These are phyloP conservation scores for Penicillium arizonense DNA, from an alignment of 495 filamentous ascomycete genomes.

Conservation along the genomic window DNA sequence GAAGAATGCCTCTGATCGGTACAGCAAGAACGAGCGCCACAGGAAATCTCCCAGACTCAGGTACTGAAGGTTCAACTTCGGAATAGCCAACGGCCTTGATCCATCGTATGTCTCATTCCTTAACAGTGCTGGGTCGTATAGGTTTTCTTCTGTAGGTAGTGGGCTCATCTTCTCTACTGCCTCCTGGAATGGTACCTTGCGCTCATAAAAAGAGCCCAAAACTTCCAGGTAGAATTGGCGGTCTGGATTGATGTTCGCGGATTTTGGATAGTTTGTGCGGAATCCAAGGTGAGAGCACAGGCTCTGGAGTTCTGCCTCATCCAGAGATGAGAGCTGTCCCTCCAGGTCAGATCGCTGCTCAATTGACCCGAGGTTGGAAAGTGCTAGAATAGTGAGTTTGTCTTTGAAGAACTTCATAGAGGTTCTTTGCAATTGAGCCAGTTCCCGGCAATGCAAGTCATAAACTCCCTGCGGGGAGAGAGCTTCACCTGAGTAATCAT, in stretches of 20 bases:
- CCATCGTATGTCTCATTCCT: conserved; percentile 89
- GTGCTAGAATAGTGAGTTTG: conserved; percentile 83
- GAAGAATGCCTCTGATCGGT: conserved; percentile 91
- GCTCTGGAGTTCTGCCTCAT: conserved; percentile 67
- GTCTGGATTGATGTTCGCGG: conserved; percentile 57
- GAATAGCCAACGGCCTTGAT: conserved; percentile 83
- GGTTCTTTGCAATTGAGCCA: conserved; percentile 79
- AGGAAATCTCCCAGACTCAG: conserved; percentile 93
- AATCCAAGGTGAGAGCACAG: conserved; percentile 73
- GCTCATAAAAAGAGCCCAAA: conserved; percentile 74
- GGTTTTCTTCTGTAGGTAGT: conserved; percentile 73
- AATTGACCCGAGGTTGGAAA: conserved; percentile 90
- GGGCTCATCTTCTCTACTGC: conserved; percentile 65
- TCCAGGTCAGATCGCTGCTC: conserved; percentile 76
- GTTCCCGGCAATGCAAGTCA: conserved; percentile 68
- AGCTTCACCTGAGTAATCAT: conserved; percentile 84
- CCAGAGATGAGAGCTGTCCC: conserved; percentile 68
- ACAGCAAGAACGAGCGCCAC: conserved; percentile 86
- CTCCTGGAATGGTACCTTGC: conserved; percentile 81
- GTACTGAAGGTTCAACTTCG: conserved; percentile 95
- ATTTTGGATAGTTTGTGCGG: conserved; percentile 74
- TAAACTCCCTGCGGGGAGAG: conserved; percentile 70
- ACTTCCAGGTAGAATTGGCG: conserved; percentile 73
- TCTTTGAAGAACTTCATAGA: conserved; percentile 83
- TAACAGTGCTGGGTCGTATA: conserved; percentile 84